Evolutionary conservation across 2,329 filamentous ascomycete species (phyloP).

Genomic region (Paecilomyces fulvus): DNA sequence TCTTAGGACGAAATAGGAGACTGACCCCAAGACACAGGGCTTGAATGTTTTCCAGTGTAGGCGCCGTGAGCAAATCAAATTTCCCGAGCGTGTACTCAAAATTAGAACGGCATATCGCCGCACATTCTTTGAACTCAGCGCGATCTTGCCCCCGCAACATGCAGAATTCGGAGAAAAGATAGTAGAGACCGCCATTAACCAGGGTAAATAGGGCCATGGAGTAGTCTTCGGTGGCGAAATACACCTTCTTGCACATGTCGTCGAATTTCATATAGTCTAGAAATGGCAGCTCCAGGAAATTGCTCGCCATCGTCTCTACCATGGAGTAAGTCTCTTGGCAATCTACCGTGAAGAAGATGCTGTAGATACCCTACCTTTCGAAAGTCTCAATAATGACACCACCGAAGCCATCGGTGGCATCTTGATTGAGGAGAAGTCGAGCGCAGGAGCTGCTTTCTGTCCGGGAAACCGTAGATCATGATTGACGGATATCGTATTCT

Average conservation of each 20-base stretch:
- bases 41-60: constrained; percentile 48
- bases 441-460: constrained; percentile 13
- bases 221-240: constrained; percentile 36
- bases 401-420: constrained; percentile 30
- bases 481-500: constrained; percentile 18
- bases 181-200: constrained; percentile 30
- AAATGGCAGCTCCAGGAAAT: constrained; percentile 23
- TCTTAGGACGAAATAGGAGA: constrained; percentile 9
- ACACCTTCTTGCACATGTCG: constrained; percentile 34
- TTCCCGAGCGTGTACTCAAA: constrained; percentile 38
- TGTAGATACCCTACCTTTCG: constrained; percentile 22
- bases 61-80: constrained; percentile 49
- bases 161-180: constrained; percentile 27
- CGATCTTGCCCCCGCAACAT: constrained; percentile 16
- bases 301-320: constrained; percentile 14
- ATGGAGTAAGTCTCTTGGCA: not conserved
- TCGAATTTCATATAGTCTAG: constrained; percentile 25
- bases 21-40: constrained; percentile 52
- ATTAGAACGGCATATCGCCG: constrained; percentile 33
- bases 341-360: not conserved
- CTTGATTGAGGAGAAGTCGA: constrained; percentile 24
- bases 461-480: constrained; percentile 20
- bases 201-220: constrained; percentile 32
- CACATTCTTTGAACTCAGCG: constrained; percentile 15
- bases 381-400: constrained; percentile 21